phyloP scores from a whole-genome alignment of 169 alveolate species.

The Cryptosporidium viatorum region DNA sequence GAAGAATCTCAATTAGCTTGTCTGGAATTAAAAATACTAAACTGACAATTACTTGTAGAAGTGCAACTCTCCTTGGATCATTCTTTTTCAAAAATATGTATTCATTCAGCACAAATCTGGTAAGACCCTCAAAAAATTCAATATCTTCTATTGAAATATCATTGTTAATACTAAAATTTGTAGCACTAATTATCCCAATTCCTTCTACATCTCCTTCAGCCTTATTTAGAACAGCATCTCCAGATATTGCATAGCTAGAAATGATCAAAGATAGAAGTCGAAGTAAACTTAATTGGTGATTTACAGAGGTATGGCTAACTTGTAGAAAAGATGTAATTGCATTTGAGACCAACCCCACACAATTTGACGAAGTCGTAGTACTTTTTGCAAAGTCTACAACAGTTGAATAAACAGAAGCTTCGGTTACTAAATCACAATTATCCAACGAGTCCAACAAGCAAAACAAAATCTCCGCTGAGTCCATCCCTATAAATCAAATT shows the following conservation, averaged over 20 bases:
- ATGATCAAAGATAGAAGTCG: constrained; percentile 44
- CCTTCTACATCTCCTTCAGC: constrained; percentile 25
- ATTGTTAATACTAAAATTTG: constrained; percentile 36
- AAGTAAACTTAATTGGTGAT: constrained; percentile 68
- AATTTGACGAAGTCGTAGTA: constrained; percentile 47
- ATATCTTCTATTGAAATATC: constrained; percentile 32
- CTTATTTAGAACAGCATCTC: constrained; percentile 32
- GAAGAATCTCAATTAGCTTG: constrained; percentile 35
- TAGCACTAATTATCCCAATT: constrained; percentile 35
- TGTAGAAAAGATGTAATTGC: constrained; percentile 71
- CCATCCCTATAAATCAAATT: constrained; percentile 40
- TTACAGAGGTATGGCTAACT: constrained; percentile 65
- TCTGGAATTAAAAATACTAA: constrained; percentile 61
- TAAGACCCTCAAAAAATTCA: constrained; percentile 33
- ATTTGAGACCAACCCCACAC: constrained; percentile 61
- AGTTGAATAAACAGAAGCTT: constrained; percentile 73
- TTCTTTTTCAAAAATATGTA: constrained; percentile 50
- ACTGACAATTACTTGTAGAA: constrained; percentile 54
- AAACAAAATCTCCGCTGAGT: constrained; percentile 69
- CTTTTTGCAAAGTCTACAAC: constrained; percentile 75
- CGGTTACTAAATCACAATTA: constrained; percentile 57
- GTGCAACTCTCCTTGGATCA: constrained; percentile 73
- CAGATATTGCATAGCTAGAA: constrained; percentile 59
- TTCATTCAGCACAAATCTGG: constrained; percentile 50
- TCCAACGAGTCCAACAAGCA: constrained; percentile 72